Evolutionary conservation across 208 protist species (phyloP).

Genomic region (Leishmania major): DNA sequence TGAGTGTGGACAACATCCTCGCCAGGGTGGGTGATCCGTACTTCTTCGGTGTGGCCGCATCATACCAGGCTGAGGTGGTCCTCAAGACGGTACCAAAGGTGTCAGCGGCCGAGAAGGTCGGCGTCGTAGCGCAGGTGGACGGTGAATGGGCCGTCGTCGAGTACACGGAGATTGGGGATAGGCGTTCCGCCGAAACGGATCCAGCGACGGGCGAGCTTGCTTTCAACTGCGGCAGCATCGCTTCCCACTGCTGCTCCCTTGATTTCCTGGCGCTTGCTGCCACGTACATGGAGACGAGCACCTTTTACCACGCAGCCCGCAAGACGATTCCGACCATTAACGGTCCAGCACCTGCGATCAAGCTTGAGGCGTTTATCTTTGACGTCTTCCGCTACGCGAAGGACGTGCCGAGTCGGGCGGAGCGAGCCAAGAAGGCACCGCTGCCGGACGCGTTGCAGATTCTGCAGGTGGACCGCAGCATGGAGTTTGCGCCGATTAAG

Average conservation of each 20-base stretch:
- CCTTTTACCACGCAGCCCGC: conserved; percentile 93
- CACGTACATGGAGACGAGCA: conserved; percentile 44
- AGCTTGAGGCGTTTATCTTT: conserved; percentile 99
- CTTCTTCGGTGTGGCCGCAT: conserved; percentile 93
- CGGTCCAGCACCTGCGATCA: conserved; percentile 74
- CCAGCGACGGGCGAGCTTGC: conserved; percentile 77
- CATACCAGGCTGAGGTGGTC: conserved; percentile 73
- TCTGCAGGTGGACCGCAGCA: conserved; percentile 83
- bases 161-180: conserved; percentile 97
- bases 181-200: conserved; percentile 54
- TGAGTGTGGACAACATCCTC: conserved; percentile 98
- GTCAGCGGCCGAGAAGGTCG: conserved; percentile 90
- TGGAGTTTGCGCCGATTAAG: conserved; percentile 98
- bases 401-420: conserved; percentile 26
- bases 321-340: conserved; percentile 95
- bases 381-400: conserved; percentile 93
- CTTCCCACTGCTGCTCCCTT: conserved; percentile 93
- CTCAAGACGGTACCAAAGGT: conserved; percentile 94
- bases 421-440: neutral
- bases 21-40: conserved; percentile 92
- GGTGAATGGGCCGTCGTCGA: conserved; percentile 94
- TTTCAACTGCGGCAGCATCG: conserved; percentile 98
- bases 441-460: conserved; percentile 62
- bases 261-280: conserved; percentile 71
- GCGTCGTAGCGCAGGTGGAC: conserved; percentile 93